phyloP scores from a whole-genome alignment of 345 rosid species.

The Citrus reticulata region DNA sequence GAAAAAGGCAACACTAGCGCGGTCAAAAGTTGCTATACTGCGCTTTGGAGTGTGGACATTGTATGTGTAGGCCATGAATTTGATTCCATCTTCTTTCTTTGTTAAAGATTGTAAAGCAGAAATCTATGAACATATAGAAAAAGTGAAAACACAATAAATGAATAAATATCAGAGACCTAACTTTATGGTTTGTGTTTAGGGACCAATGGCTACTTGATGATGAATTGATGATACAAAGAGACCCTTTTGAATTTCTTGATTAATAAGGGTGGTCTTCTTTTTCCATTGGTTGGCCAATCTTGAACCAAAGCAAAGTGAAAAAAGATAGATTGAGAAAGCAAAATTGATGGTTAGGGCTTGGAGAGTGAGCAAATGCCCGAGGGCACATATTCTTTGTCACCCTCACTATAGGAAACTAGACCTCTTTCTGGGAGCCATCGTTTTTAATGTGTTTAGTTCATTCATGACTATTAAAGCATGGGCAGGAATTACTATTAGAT shows the following conservation, averaged over 20 bases:
- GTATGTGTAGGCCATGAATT: slow-evolving; percentile 20
- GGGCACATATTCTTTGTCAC: slow-evolving; percentile 30
- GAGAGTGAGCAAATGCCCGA: background rate
- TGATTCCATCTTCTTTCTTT: slow-evolving; percentile 27
- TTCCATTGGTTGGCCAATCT: slow-evolving; percentile 11
- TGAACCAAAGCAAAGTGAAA: slow-evolving; percentile 2
- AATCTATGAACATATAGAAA: background rate
- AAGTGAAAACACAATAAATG: background rate
- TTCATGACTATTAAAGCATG: background rate
- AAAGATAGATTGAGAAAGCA: slow-evolving; percentile 26
- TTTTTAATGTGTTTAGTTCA: background rate
- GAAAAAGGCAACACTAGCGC: background rate
- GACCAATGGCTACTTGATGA: background rate
- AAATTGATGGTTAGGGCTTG: slow-evolving; percentile 25
- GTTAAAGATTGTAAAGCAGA: slow-evolving; percentile 1
- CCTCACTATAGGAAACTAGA: background rate
- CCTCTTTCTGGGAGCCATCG: background rate
- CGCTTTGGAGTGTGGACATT: slow-evolving; percentile 14
- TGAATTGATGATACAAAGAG: background rate
- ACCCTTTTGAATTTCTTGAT: slow-evolving; percentile 9
- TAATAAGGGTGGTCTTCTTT: slow-evolving; percentile 1
- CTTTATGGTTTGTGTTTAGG: slow-evolving; percentile 7
- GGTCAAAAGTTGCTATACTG: slow-evolving; percentile 24
- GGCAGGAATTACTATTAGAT: background rate
- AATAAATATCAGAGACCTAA: background rate